phyloP scores from a whole-genome alignment of 331 rosid species.

The Telfairia occidentalis region DNA sequence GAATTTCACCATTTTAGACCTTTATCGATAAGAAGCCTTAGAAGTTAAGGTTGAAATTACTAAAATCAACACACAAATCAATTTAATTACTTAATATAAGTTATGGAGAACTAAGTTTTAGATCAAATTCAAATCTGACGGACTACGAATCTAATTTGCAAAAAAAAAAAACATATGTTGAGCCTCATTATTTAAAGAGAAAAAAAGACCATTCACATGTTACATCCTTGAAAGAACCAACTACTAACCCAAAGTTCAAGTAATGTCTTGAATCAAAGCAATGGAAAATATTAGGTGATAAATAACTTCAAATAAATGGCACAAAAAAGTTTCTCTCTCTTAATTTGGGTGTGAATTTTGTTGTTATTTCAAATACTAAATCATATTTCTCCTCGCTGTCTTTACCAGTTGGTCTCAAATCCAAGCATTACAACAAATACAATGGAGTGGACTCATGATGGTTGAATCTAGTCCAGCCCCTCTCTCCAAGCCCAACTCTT shows the following conservation, averaged over 20 bases:
- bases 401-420: background rate
- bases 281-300: background rate
- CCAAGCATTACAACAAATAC: background rate
- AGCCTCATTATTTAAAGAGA: too few species aligned
- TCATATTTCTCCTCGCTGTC: background rate
- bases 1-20: too few species aligned
- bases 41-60: too few species aligned
- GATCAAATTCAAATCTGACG: too few species aligned
- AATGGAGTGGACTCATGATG: background rate
- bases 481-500: slow-evolving; percentile 23
- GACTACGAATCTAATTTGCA: too few species aligned
- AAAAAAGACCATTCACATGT: slow-evolving; percentile 16
- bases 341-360: background rate
- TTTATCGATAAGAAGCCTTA: too few species aligned
- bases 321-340: background rate
- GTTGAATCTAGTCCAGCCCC: background rate
- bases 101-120: too few species aligned
- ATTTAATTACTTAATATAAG: too few species aligned
- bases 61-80: too few species aligned
- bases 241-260: slow-evolving; percentile 19
- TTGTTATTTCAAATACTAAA: background rate
- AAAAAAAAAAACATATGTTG: too few species aligned
- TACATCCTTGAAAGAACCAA: slow-evolving; percentile 17
- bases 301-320: background rate
- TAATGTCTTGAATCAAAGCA: slow-evolving; percentile 17